Evolutionary conservation across 2,329 filamentous ascomycete genomes (phyloP).

Genomic region (Metarhizium humberi): DNA sequence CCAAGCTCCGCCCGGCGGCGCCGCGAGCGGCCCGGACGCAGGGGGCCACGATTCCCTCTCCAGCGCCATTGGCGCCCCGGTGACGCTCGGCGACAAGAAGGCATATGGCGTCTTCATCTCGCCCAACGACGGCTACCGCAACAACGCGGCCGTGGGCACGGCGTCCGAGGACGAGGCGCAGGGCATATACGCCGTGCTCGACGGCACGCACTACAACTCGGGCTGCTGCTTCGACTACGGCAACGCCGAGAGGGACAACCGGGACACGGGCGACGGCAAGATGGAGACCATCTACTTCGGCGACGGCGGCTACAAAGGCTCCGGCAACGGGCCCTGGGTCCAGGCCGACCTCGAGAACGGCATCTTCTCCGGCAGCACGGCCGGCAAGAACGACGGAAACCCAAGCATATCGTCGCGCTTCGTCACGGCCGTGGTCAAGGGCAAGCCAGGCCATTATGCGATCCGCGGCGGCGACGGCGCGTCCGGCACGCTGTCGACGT

Average conservation of each 20-base stretch:
- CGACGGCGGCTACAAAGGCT: conserved; percentile 43
- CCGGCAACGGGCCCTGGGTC: conserved; percentile 54
- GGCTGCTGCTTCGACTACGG: conserved; percentile 50
- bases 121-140: conserved; percentile 55
- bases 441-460: conserved; percentile 45
- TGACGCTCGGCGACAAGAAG: conserved; percentile 50
- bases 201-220: conserved; percentile 50
- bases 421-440: conserved; percentile 48
- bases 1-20: conserved; percentile 47
- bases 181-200: conserved; percentile 52
- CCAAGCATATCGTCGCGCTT: conserved; percentile 47
- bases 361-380: conserved; percentile 46
- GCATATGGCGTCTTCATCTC: conserved; percentile 55
- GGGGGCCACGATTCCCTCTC: conserved; percentile 52
- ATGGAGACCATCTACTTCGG: conserved; percentile 65
- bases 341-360: conserved; percentile 63
- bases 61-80: conserved; percentile 49
- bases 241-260: conserved; percentile 42
- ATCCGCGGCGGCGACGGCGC: conserved; percentile 48
- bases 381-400: conserved; percentile 38
- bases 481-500: conserved; percentile 46
- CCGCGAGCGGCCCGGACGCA: conserved; percentile 43
- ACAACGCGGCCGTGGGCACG: conserved; percentile 40
- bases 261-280: conserved; percentile 50
- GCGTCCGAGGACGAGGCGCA: conserved; percentile 46